Conservation (phyloP, 169 alveolate genomes). For the Plasmodium coatneyi region DNA sequence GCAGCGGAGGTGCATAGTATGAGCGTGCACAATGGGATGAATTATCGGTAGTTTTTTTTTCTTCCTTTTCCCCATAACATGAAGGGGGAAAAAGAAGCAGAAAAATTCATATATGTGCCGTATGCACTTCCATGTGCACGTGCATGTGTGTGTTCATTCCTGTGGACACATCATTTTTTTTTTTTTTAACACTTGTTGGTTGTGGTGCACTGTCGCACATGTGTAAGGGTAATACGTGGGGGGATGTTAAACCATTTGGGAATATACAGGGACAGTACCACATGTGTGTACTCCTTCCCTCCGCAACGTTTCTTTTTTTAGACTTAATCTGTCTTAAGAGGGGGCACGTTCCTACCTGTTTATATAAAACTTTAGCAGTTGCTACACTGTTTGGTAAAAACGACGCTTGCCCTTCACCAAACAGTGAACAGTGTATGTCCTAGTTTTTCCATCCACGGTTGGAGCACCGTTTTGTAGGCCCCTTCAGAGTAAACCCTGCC, state of each 20-base stretch:
- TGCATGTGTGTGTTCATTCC: background rate
- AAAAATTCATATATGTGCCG: background rate
- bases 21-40: background rate
- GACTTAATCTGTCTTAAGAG: background rate
- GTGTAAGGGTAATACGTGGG: background rate
- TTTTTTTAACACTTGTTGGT: background rate
- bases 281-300: background rate
- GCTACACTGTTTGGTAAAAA: background rate
- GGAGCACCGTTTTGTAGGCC: background rate
- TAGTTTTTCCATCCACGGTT: background rate
- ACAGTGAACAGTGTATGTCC: background rate
- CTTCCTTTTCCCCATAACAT: background rate
- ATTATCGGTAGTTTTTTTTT: background rate
- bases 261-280: background rate
- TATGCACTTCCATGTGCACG: background rate
- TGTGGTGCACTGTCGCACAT: background rate
- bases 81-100: background rate
- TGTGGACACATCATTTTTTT: background rate
- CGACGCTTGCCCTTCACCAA: background rate
- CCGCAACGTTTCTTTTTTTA: background rate
- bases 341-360: background rate
- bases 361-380: background rate
- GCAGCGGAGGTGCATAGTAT: constrained; percentile 25
- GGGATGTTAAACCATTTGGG: background rate
- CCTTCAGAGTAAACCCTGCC: background rate